These are phyloP conservation scores for Solanum lycopersicoides DNA, from an alignment of 257 asterid genomes.

Conservation along the genomic window DNA sequence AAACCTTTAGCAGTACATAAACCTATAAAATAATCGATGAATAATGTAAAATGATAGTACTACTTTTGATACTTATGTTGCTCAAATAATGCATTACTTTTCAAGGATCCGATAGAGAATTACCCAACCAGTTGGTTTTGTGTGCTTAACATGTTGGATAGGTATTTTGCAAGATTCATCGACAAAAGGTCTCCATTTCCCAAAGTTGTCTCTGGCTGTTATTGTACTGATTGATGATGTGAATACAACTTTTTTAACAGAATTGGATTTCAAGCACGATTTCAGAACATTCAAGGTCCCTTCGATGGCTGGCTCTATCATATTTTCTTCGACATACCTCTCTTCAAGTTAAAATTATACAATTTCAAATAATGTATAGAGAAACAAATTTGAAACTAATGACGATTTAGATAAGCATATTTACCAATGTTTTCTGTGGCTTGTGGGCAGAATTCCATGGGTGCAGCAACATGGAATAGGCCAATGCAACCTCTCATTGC, in stretches of 20 bases:
- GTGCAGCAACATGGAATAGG: conserved; percentile 80
- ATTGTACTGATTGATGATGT: conserved; percentile 79
- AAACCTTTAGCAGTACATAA: conserved; percentile 53
- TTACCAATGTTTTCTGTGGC: conserved; percentile 38
- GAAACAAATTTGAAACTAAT: neutral
- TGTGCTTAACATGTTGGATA: neutral
- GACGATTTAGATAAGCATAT: neutral
- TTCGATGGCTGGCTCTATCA: conserved; percentile 52
- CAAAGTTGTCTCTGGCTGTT: conserved; percentile 63
- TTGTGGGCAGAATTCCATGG: conserved; percentile 62
- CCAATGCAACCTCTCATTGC: conserved; percentile 73
- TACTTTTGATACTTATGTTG: neutral
- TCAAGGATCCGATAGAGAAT: neutral
- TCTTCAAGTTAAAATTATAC: conserved; percentile 19
- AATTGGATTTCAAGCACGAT: conserved; percentile 42
- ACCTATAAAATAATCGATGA: conserved; percentile 21
- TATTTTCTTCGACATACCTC: conserved; percentile 24
- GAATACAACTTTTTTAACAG: conserved; percentile 45
- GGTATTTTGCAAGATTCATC: conserved; percentile 58
- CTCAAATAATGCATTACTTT: neutral
- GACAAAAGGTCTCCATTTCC: conserved; percentile 41
- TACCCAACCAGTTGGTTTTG: conserved; percentile 69
- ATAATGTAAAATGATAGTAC: neutral
- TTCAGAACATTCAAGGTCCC: conserved; percentile 70
- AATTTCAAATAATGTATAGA: neutral